These are phyloP conservation scores for Hanseniaspora valbyensis DNA, from an alignment of 805 yeast genomes.

Conservation along the genomic window DNA sequence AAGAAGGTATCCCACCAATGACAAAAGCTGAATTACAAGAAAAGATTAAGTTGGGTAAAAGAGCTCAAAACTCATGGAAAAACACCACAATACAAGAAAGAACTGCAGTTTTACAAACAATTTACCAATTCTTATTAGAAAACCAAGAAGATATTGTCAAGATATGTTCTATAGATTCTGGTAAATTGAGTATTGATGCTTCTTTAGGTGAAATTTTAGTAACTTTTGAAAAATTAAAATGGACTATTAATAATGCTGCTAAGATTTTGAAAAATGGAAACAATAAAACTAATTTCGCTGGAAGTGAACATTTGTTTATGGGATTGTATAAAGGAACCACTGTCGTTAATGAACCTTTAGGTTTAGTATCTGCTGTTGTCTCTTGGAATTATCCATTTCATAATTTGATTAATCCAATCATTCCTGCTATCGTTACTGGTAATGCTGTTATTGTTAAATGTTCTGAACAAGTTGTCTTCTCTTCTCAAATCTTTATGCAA, in stretches of 20 bases:
- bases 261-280: conserved; percentile 50
- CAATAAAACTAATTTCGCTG: conserved; percentile 46
- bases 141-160: conserved; percentile 82
- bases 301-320: conserved; percentile 77
- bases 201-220: conserved; percentile 94
- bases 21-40: conserved; percentile 60
- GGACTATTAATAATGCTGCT: conserved; percentile 83
- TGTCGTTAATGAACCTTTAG: conserved; percentile 84
- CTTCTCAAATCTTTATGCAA: conserved; percentile 65
- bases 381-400: conserved; percentile 98
- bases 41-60: conserved; percentile 35
- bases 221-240: conserved; percentile 80
- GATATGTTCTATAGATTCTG: conserved; percentile 92
- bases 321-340: conserved; percentile 78
- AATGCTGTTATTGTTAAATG: conserved; percentile 86
- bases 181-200: conserved; percentile 92
- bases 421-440: conserved; percentile 83
- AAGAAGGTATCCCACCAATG: conserved; percentile 24
- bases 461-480: conserved; percentile 94
- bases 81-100: conserved; percentile 50
- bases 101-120: conserved; percentile 56
- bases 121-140: conserved; percentile 58
- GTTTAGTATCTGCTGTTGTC: conserved; percentile 76
- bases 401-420: conserved; percentile 82
- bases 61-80: conserved; percentile 30